These are phyloP conservation scores for Cryptococcus sp. DNA, from an alignment of 1,284 basidiomycete species.

Conservation along the genomic window DNA sequence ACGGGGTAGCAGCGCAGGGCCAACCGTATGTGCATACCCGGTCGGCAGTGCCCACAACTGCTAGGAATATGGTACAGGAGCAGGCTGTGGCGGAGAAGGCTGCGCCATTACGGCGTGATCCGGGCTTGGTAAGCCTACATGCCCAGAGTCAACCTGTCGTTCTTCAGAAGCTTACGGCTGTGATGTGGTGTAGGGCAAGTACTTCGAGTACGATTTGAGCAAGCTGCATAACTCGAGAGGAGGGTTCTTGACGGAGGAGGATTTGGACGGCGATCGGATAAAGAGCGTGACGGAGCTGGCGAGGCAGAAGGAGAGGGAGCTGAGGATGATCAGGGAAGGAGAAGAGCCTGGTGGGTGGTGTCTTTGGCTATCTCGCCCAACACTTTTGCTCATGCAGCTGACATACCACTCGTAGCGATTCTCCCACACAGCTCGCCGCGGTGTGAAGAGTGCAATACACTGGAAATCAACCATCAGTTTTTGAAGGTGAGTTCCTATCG, in stretches of 20 bases:
- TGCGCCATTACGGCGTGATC: slow-evolving; percentile 42
- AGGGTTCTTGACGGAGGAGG: slow-evolving; percentile 66
- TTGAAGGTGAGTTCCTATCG: slow-evolving; percentile 50
- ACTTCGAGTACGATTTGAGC: slow-evolving; percentile 93
- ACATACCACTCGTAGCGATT: slow-evolving; percentile 26
- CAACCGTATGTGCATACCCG: slow-evolving; percentile 35
- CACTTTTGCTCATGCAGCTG: background rate
- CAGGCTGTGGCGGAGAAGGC: slow-evolving; percentile 20
- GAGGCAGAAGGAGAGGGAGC: slow-evolving; percentile 61
- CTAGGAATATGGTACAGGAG: slow-evolving; percentile 42
- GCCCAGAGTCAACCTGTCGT: background rate
- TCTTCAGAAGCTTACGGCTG: background rate
- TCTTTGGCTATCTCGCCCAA: background rate
- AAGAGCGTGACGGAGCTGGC: slow-evolving; percentile 68
- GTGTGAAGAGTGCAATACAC: slow-evolving; percentile 73
- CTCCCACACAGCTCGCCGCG: slow-evolving; percentile 68
- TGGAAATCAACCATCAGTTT: slow-evolving; percentile 80
- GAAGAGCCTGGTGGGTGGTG: slow-evolving; percentile 59
- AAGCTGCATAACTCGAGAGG: slow-evolving; percentile 92
- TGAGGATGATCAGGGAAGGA: slow-evolving; percentile 67
- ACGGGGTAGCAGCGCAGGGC: background rate
- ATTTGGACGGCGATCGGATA: slow-evolving; percentile 55
- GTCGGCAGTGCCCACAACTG: slow-evolving; percentile 28
- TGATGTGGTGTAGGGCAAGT: slow-evolving; percentile 55
- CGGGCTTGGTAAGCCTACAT: slow-evolving; percentile 34